Evolutionary conservation across 495 filamentous ascomycete genomes (phyloP), one percentile per base, ranked within the genome.

Genomic region (Symbiotaphrina buchneri): DNA sequence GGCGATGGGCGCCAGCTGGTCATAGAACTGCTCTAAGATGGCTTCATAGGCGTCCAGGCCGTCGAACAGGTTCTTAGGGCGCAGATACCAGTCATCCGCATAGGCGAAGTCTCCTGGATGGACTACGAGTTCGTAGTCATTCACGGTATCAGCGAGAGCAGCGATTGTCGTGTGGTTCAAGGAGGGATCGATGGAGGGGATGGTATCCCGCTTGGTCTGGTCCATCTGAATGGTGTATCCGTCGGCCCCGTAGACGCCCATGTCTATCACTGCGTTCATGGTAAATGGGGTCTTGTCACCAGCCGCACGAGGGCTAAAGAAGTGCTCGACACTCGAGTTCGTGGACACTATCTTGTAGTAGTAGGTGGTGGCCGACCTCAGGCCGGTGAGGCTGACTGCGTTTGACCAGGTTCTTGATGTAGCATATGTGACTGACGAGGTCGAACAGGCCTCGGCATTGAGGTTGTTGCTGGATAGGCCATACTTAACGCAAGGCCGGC

Each of bases 111-210:
- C 57, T 5, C 57, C 57, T 2, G 65, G 65, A 41, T 72, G 68
- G 21, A 71, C 50, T 27, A 71, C 44, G 13, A 72, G 47, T 36
- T 71, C 68, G 43, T 70, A 71, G 42, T 63, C 53, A 28, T 71
- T 43, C 23, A 66, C 49, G 3, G 57, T 69, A 4, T 45, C 38
- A 1, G 63, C 65, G 0, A 73, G 53, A 14, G 57, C 58, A 14
- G 50, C 55, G 38, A 71, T 71, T 24, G 68, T 73, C 13, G 60
- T 64, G 44, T 71, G 65, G 47, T 71, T 68, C 4, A 70, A 51
- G n/a, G 55, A 56, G 3, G 67, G 67, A 14, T 60, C 43, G 23
- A 71, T 43, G 14, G 39, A 37, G 0, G 65, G 65, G 28, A 62
- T 65, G 1, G 47, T 53, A 37, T 66, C 61, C 18, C 54, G 48